Evolutionary conservation across 805 yeast genomes (phyloP).

Genomic region (Saccharomyces mikatae): DNA sequence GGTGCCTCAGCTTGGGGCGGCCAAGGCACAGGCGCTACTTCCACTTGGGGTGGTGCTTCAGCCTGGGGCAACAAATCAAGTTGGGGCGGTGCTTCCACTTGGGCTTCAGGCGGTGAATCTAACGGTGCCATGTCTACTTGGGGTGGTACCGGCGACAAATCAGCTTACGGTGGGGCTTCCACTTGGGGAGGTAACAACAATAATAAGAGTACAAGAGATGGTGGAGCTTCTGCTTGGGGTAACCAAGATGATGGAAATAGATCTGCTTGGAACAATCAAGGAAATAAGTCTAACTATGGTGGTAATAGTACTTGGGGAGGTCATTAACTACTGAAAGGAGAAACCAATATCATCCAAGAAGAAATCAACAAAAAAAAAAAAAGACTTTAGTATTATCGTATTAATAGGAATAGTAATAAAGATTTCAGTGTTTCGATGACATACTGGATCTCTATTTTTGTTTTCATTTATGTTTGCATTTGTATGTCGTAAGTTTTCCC

Average conservation of each 20-base stretch:
- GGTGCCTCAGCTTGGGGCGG: constrained; percentile 39
- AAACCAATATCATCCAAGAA: neutral
- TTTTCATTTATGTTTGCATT: neutral
- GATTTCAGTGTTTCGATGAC: neutral
- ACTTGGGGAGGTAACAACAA: constrained; percentile 32
- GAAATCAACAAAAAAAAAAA: neutral
- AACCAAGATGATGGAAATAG: constrained; percentile 27
- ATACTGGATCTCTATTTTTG: neutral
- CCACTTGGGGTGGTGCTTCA: constrained; percentile 35
- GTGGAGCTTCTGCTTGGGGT: constrained; percentile 39
- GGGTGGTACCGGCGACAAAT: constrained; percentile 35
- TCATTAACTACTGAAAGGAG: constrained; percentile 5
- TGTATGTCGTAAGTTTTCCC: neutral
- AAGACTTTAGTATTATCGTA: neutral
- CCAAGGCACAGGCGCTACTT: constrained; percentile 31
- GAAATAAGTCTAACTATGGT: constrained; percentile 21
- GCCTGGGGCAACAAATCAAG: constrained; percentile 31
- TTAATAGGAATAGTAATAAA: neutral
- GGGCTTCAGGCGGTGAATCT: constrained; percentile 32
- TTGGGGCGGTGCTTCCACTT: constrained; percentile 45
- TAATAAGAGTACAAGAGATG: constrained; percentile 20
- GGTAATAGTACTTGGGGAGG: constrained; percentile 30
- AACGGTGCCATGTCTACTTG: constrained; percentile 40
- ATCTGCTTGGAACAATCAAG: constrained; percentile 33
- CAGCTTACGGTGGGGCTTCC: constrained; percentile 36